phyloP scores from a whole-genome alignment of 2,329 filamentous ascomycete genomes.

The Cadophora sp. region DNA sequence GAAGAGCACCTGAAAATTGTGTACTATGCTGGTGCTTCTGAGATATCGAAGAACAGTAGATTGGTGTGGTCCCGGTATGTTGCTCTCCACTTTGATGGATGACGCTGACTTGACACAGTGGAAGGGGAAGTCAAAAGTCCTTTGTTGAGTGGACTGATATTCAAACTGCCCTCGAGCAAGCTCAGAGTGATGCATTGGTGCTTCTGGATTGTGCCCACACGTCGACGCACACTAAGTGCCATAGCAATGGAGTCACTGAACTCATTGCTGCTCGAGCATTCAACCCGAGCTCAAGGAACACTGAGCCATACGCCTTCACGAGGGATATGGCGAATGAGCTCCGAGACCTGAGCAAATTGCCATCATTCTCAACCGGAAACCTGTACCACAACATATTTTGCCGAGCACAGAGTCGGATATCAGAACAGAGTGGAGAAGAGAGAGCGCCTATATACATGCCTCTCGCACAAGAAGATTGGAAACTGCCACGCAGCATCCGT shows the following conservation, averaged over 20 bases:
- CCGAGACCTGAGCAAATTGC: constrained; percentile 31
- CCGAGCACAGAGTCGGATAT: constrained; percentile 26
- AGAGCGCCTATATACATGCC: constrained; percentile 28
- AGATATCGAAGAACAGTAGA: constrained; percentile 20
- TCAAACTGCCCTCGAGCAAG: constrained; percentile 31
- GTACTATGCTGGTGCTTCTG: constrained; percentile 34
- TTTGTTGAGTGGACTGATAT: constrained; percentile 31
- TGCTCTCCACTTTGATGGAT: neutral
- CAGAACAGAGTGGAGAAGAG: constrained; percentile 23
- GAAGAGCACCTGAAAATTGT: constrained; percentile 37
- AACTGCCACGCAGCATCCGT: constrained; percentile 34
- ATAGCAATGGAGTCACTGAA: constrained; percentile 31
- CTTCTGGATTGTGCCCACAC: constrained; percentile 32
- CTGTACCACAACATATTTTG: constrained; percentile 37
- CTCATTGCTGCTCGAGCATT: constrained; percentile 33
- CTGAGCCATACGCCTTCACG: constrained; percentile 26
- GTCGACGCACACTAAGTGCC: constrained; percentile 11
- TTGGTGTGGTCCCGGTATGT: constrained; percentile 34
- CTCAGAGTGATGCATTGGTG: constrained; percentile 31
- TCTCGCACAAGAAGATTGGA: constrained; percentile 26
- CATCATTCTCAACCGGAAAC: constrained; percentile 36
- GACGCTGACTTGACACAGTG: constrained; percentile 4
- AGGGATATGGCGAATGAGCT: constrained; percentile 31
- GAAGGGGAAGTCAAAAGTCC: constrained; percentile 19
- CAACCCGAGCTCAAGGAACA: constrained; percentile 8